Evolutionary conservation across 2,329 filamentous ascomycete species (phyloP), one percentile per base, ranked within the genome.

Genomic region (Colletotrichum sp.): DNA sequence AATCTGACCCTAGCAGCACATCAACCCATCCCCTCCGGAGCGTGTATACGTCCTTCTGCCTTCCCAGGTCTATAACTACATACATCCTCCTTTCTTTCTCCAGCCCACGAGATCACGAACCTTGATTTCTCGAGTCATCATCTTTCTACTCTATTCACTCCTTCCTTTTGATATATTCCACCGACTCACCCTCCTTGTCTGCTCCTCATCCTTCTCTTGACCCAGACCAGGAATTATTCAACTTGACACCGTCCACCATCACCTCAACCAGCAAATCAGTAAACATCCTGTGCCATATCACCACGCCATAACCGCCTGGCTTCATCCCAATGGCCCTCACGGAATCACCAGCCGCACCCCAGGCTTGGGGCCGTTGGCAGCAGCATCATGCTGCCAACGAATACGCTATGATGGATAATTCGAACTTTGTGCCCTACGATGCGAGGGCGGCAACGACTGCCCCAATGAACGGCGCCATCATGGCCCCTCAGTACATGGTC

Each of bases 341-440:
- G 72, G 83, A 86, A 80, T 86, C 88, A 79, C 81, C 86, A 71
- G 82, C 86, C 75, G 84, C 84, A 62, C 80, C 85, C 77, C 84
- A 86, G 69, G 85, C 83, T 83, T 92, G 91, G 91, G 87, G 85
- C 79, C 89, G 89, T 78, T 91, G 89, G 88, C 83, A 87, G 77
- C 82, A 90, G 56, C 86, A 90, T 59, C 84, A 84, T 58, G 77
- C 80, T 9, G 78, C 77, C 62, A 52, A 80, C 28, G 87, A 89
- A 48, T 90, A 89, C 78, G 76, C 80, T 74, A 85, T 89, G 81
- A 87, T 91, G 85, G 87, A 89, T 63, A 79, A 84, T 30, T 83
- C 85, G 21, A 80, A 82, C 28, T 84, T 90, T 77, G 83, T 91
- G 78, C 84, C 86, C 9, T 92, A 90, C 81, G 87, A 90, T 79